phyloP scores from a whole-genome alignment of 108 stramenopile species.

The Cyclostephanos tholiformis region DNA sequence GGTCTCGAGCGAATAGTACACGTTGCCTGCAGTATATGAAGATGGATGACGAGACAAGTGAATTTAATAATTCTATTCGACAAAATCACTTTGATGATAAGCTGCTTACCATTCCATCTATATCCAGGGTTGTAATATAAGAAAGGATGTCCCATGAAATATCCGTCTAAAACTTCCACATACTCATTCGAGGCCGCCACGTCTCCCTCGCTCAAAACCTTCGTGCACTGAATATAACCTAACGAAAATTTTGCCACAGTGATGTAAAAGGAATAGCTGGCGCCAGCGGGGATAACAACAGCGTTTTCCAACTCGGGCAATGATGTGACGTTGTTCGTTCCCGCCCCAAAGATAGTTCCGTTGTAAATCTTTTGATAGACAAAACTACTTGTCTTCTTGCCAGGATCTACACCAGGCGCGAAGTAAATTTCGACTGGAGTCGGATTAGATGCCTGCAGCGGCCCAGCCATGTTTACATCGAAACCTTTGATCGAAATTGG shows the following conservation, averaged over 20 bases:
- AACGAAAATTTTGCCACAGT: slow-evolving; percentile 3
- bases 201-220: slow-evolving; percentile 3
- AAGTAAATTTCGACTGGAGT: slow-evolving; percentile 22
- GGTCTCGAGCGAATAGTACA: not conserved
- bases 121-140: not conserved
- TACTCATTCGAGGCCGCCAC: slow-evolving; percentile 20
- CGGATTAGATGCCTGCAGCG: not conserved
- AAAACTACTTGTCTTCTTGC: not conserved
- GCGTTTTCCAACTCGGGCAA: slow-evolving; percentile 23
- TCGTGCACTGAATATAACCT: slow-evolving; percentile 6
- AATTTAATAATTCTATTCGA: not conserved
- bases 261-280: slow-evolving; percentile 38
- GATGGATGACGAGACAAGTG: not conserved
- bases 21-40: too few relatives aligned
- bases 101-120: slow-evolving; percentile 30
- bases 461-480: slow-evolving; percentile 24
- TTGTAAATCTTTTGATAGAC: slow-evolving; percentile 7
- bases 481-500: slow-evolving; percentile 17
- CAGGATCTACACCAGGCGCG: slow-evolving; percentile 15
- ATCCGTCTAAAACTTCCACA: slow-evolving; percentile 25
- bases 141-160: slow-evolving; percentile 20
- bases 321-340: slow-evolving; percentile 11
- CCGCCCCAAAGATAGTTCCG: slow-evolving; percentile 6
- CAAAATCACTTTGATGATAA: not conserved
- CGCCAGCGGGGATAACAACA: slow-evolving; percentile 23